These are phyloP conservation scores for Melanomma pulvis-pyrius DNA, from an alignment of 495 filamentous ascomycete genomes.

Conservation along the genomic window DNA sequence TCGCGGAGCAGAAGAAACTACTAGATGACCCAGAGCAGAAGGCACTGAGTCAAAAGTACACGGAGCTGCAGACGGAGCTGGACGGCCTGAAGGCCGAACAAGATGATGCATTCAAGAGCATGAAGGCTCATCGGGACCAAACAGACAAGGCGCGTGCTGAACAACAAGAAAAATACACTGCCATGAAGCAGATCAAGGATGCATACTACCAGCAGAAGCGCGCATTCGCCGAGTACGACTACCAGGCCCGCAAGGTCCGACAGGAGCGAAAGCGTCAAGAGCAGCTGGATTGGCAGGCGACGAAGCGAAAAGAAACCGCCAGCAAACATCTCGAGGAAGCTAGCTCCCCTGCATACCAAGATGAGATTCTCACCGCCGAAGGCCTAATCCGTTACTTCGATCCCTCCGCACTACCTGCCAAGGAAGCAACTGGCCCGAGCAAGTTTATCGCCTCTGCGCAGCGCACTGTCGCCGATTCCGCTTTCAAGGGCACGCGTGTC, in stretches of 20 bases:
- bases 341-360: constrained; percentile 80
- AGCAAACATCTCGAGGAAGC: constrained; percentile 87
- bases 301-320: constrained; percentile 80
- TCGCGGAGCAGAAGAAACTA: constrained; percentile 79
- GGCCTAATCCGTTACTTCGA: constrained; percentile 89
- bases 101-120: constrained; percentile 80
- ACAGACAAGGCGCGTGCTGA: constrained; percentile 76
- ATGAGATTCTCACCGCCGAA: constrained; percentile 86
- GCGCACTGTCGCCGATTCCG: constrained; percentile 77
- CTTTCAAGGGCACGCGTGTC: constrained; percentile 75
- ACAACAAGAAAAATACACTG: constrained; percentile 79
- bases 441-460: constrained; percentile 75
- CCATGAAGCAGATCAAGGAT: constrained; percentile 83
- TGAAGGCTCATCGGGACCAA: constrained; percentile 87
- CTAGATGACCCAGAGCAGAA: constrained; percentile 92
- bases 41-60: constrained; percentile 81
- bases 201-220: constrained; percentile 75
- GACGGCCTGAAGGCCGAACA: constrained; percentile 88
- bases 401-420: constrained; percentile 66
- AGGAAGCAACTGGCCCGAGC: constrained; percentile 65
- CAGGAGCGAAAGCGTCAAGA: constrained; percentile 79
- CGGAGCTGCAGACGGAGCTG: constrained; percentile 78
- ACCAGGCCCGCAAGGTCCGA: constrained; percentile 69
- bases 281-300: constrained; percentile 71
- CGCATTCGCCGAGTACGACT: constrained; percentile 78